Evolutionary conservation across 768 basidiomycete genomes (phyloP), one percentile per base, ranked within the genome.

Genomic region (Panaeolus cyanescens): DNA sequence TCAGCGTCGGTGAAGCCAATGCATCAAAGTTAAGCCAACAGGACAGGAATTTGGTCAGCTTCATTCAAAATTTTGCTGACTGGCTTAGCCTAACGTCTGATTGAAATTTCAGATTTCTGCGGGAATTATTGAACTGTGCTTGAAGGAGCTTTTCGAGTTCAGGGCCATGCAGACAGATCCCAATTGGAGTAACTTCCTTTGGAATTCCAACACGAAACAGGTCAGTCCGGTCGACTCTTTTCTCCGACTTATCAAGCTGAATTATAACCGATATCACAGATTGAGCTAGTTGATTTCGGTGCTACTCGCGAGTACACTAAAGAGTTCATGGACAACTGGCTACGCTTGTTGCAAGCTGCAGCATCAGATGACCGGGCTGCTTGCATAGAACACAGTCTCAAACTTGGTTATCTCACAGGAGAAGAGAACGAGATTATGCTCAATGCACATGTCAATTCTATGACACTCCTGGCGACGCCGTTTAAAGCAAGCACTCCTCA

Each of bases 131-230:
- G 89, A 92, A 50, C 81, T 99, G 6, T 98, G 95, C 70, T 77
- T 99, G 37, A 86, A 83, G 60, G 97, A 99, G 71, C 84, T 99
- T 6, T 97, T 98, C 72, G 80, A 88, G 62, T 96, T 97, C 78
- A 80, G 92, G 31, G 74, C 90, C 40, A 99, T 99, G 97, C 97
- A 99, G 73, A 99, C 96, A 0, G 96, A 99, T 71, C 97, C 97
- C 3, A 99, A 99, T 68, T 99, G 93, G 92, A 92, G 93, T 8
- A 99, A 99, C 73, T 99, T 99, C 77, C 78, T 99, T 22, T 98
- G 92, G 88, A 91, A 95, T 72, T 67, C 80, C 0, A 61, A 76
- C 2, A 87, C 86, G 1, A 80, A 83, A 40, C 85, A 88, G 81
- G 91, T 89, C 15, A 1, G 70, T 60, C 13, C 1, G 19, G 4